A percentile compares a stretch with the other conserved stretches of the same genome.
These are phyloP conservation scores for Leptodontidium sp. DNA, from an alignment of 2,329 filamentous ascomycete genomes.

Conservation along the genomic window DNA sequence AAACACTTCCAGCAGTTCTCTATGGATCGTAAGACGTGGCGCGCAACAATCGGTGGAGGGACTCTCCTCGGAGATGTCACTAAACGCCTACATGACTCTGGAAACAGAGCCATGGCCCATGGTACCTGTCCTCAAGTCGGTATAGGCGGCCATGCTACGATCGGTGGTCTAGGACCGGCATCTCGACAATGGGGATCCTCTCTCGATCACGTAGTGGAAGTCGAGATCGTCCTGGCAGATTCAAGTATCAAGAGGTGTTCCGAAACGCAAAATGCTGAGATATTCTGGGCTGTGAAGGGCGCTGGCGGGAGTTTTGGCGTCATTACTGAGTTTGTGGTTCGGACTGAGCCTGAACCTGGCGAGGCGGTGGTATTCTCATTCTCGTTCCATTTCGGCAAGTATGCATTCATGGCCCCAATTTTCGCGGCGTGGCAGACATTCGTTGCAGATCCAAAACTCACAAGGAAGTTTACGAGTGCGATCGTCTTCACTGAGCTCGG, in stretches of 20 bases:
- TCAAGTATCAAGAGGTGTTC: slow-evolving; percentile 40
- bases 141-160: slow-evolving; percentile 65
- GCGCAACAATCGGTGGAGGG: slow-evolving; percentile 63
- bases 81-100: slow-evolving; percentile 57
- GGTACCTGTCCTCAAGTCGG: slow-evolving; percentile 67
- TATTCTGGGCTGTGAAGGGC: slow-evolving; percentile 48
- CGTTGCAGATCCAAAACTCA: slow-evolving; percentile 60
- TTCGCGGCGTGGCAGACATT: slow-evolving; percentile 67
- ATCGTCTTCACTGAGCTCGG: slow-evolving; percentile 63
- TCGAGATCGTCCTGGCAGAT: slow-evolving; percentile 55
- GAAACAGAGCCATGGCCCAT: slow-evolving; percentile 65
- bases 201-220: slow-evolving; percentile 57
- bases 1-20: slow-evolving; percentile 59
- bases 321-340: slow-evolving; percentile 45
- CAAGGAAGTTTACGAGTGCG: slow-evolving; percentile 65
- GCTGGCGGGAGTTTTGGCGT: slow-evolving; percentile 49
- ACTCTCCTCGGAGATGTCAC: slow-evolving; percentile 61
- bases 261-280: slow-evolving; percentile 41
- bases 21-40: slow-evolving; percentile 61
- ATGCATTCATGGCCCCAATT: slow-evolving; percentile 55
- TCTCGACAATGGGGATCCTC: slow-evolving; percentile 59
- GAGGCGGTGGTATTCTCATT: slow-evolving; percentile 67
- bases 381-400: slow-evolving; percentile 58
- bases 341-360: slow-evolving; percentile 63
- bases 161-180: slow-evolving; percentile 53